Base-by-base conservation (phyloP, 1,139 yeast genomes). In the Spencermartinsiella ligniputridi region DNA sequence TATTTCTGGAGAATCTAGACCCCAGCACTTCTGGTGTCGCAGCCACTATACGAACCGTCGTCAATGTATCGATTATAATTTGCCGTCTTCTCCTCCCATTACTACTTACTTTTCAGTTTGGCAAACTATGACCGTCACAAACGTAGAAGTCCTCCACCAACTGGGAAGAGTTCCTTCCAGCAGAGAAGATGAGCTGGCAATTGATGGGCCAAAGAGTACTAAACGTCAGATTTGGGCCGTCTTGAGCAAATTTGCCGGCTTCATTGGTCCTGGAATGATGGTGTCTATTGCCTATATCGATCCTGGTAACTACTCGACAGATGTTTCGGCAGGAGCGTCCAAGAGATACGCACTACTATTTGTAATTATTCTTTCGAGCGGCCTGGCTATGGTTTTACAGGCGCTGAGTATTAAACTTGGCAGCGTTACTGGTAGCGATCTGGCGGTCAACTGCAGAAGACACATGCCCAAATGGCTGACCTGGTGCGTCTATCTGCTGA, bases 231-330 rank as follows among this genome's bases (percentile, higher is more conserved):
- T 37, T 17, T 35, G 36, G 15, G 20, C 50, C 35, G 64, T 68
- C 1, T 48, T 67, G 51, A 48, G 69, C 62, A 81, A 80, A 54
- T 83, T 79, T 55, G 62, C 72, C 39, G 67, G 74, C 25, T 85
- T 83, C 53, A 66, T 83, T n/a, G 92, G 92, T 0, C 92, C 92
- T 0, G 92, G 92, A 0, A 64, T 84, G 39, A 76, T 84, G 78
- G 81, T 85, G 16, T 71, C 83, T 33, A 90, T 84, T 30, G 89
- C 92, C 0, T 84, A 84, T 58, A 81, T 83, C 78, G 94, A 84
- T 61, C 94, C 95, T 1, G 95, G 95, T 61, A 85, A 85, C 65
- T 85, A 85, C 62, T 79, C 94, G 24, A 83, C 95, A 0, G 88
- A 82, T 52, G 79, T 83, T 9, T 71, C 81, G 6, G 94, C 92